These are phyloP conservation scores for Taphrina pruni DNA, from an alignment of 1,139 yeast species.

Conservation along the genomic window DNA sequence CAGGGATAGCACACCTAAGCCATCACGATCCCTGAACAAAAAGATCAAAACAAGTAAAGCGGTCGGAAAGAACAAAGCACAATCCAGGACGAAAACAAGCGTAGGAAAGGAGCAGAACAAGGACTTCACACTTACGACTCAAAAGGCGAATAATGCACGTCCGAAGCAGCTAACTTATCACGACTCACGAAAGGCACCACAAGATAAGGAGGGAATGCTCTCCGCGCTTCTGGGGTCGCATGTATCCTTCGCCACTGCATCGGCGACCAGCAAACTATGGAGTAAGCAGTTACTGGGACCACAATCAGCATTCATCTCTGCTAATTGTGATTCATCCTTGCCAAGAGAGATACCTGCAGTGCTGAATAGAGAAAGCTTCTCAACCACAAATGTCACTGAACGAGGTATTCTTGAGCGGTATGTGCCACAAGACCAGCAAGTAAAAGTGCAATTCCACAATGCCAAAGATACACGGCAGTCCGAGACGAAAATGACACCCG, in stretches of 20 bases:
- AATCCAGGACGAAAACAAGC: background rate
- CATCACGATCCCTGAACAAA: background rate
- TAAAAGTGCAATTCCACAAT: background rate
- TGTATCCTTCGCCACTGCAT: background rate
- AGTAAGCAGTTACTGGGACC: conserved; percentile 2
- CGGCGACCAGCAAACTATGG: conserved; percentile 1
- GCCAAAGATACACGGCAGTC: background rate
- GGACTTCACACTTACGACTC: background rate
- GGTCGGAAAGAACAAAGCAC: background rate
- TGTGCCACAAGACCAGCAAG: background rate
- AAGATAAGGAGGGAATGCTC: conserved; percentile 16
- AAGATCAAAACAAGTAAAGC: background rate
- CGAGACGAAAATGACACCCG: background rate
- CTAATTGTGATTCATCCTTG: background rate
- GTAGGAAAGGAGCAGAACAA: background rate
- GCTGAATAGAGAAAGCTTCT: background rate
- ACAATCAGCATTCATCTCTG: conserved; percentile 6
- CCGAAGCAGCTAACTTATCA: background rate
- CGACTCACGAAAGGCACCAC: conserved; percentile 10
- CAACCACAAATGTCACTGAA: background rate
- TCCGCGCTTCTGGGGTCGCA: conserved; percentile 6
- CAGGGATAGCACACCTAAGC: background rate
- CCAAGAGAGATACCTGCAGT: background rate
- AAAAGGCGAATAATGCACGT: background rate
- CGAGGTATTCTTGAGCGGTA: background rate